Evolutionary conservation across 2,329 filamentous ascomycete species (phyloP), one percentile per base, ranked within the genome.

Genomic region (Colletotrichum gloeosporioides): DNA sequence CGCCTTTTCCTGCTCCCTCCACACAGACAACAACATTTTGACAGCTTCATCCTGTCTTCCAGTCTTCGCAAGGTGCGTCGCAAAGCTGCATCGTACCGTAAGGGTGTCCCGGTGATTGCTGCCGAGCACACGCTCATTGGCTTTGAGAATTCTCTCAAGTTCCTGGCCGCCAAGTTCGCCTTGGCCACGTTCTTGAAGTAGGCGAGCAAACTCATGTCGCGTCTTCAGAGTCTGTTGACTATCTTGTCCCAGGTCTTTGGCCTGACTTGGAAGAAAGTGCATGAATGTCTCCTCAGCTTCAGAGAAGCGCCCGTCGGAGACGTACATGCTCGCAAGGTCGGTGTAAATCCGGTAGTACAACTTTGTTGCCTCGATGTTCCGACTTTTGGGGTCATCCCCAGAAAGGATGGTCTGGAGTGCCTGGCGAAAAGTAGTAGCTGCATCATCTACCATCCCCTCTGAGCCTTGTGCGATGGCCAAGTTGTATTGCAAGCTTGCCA

Each of bases 1-100:
- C 8, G 39, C 39, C 9, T n/a, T 49, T 1, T 49, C 39, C 18
- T 49, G 39, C 39, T 49, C 39, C 39, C 18, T 49, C 39, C 5
- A 1, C 39, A 49, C 39, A 12, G 39, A 49, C 0, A 6, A 49
- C 8, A 49, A 9, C 39, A 49, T 49, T n/a, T n/a, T 49, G 39
- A 49, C 1, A 0, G 39, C 39, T 49, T 49, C 39, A 0, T 49
- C 39, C 0, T 9, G 0, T n/a, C n/a, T 49, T 1, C 39, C 39
- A 49, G 0, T 49, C 18, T 49, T 49, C 16, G 39, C 39, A 49
- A 49, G 39, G 39, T 49, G 39, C 18, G 8, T 49, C 18, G 18
- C 39, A 49, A 49, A 49, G 39, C 39, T 49, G 39, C 39, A 49
- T 49, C 39, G 39, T n/a, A 49, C 39, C 39, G 39, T 49, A n/a